phyloP scores from a whole-genome alignment of 1,284 basidiomycete genomes.

The Boletellus deceptivus region DNA sequence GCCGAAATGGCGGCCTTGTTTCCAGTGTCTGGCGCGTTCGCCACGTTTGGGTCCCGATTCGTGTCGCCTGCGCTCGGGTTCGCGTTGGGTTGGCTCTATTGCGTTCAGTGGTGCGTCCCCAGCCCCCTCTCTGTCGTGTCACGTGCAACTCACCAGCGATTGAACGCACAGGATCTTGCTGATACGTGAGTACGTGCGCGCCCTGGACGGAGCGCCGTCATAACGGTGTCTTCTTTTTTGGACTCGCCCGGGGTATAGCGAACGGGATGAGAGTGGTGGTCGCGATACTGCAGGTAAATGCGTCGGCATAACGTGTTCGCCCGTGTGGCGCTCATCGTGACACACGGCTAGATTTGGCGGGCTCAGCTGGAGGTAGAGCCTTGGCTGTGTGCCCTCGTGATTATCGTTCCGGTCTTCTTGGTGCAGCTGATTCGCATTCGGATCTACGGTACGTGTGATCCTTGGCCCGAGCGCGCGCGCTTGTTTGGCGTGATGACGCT shows the following conservation, averaged over 20 bases:
- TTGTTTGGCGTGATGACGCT: too few relatives aligned
- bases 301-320: too few relatives aligned
- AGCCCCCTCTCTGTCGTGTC: too few relatives aligned
- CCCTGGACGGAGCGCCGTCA: too few relatives aligned
- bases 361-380: conserved; percentile 34
- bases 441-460: conserved; percentile 41
- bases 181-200: conserved; percentile 34
- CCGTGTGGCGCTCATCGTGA: too few relatives aligned
- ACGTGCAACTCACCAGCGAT: too few relatives aligned
- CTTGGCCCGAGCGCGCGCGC: neutral
- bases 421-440: conserved; percentile 46
- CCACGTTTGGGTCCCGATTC: conserved; percentile 45
- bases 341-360: conserved; percentile 39
- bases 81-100: conserved; percentile 54
- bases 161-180: conserved; percentile 34
- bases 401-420: conserved; percentile 46
- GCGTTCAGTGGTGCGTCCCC: conserved; percentile 48
- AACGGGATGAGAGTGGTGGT: conserved; percentile 45
- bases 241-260: conserved; percentile 23
- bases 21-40: conserved; percentile 52
- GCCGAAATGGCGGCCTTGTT: conserved; percentile 44
- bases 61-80: conserved; percentile 54
- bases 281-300: conserved; percentile 40
- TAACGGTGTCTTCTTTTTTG: too few relatives aligned
- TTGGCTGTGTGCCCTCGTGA: conserved; percentile 53